Evolutionary conservation across 768 basidiomycete species (phyloP), one percentile per base, ranked within the genome.

Genomic region (Agaricus bisporus): DNA sequence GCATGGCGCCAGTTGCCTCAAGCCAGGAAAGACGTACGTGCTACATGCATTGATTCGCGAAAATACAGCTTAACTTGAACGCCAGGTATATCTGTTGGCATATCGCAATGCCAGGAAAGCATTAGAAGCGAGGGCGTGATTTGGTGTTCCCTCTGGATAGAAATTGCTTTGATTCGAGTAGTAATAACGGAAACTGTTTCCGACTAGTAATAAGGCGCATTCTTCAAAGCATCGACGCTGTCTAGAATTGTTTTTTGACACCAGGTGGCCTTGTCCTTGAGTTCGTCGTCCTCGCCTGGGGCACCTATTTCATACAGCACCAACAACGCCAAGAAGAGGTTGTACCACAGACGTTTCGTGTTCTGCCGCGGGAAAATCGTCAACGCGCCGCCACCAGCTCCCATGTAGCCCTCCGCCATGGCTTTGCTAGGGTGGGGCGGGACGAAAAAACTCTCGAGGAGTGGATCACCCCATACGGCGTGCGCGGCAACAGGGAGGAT

Each of bases 331-430:
- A 85, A 61, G 63, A 85, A 88, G 5, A 88, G 61, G 29, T 81
- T 81, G 63, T 89, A 90, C 88, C 88, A 91, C 45, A 83, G 59
- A 55, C 87, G 69, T 66, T 91, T 91, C 46, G 87, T 91, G 63
- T 73, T 78, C 66, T 90, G 88, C 46, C 87, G 74, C 11, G 76
- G 68, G 55, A 89, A 83, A 20, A 79, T 62, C 2, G 85, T 70
- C 41, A 82, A 62, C 3, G 68, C 69, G 1, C 68, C 73, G 1
- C 80, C 81, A 5, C 78, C 76, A n/a, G 71, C 71, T 2, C 51
- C 67, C 39, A 66, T 64, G 60, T 90, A 90, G 1, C 83, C 87
- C 64, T 86, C 82, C 46, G 74, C 64, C 17, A 88, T 65, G 4
- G 81, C 83, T 26, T 58, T 58, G 6, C 37, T 47, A 6, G 56